These are phyloP conservation scores for Xerocomus potaroensis DNA, from an alignment of 768 basidiomycete genomes.

Conservation along the genomic window DNA sequence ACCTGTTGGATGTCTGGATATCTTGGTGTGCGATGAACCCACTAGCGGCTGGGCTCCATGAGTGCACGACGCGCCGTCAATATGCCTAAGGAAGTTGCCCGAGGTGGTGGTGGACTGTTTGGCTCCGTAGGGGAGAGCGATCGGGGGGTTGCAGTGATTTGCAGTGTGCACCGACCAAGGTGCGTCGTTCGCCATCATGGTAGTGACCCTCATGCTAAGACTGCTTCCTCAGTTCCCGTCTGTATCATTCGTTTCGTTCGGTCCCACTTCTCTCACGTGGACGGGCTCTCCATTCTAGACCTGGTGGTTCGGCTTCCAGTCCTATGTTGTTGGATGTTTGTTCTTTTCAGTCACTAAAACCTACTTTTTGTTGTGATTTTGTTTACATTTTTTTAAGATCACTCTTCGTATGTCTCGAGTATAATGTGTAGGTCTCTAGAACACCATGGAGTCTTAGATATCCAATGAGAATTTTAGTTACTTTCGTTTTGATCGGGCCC, in stretches of 20 bases:
- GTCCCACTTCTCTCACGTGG: constrained; percentile 78
- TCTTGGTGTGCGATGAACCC: constrained; percentile 87
- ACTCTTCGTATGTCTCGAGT: too few species aligned
- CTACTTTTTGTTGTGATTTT: too few species aligned
- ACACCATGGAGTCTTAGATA: too few species aligned
- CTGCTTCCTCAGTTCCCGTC: constrained; percentile 51
- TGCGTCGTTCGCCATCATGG: constrained; percentile 23
- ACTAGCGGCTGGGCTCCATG: constrained; percentile 81
- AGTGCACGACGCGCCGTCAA: constrained; percentile 76
- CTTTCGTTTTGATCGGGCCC: too few species aligned
- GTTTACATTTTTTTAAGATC: neutral
- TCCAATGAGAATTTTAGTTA: too few species aligned
- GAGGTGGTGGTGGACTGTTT: constrained; percentile 31
- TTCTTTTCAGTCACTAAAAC: constrained; percentile 98
- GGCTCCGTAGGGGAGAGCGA: constrained; percentile 28
- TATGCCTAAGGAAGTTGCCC: constrained; percentile 72
- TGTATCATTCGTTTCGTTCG: constrained; percentile 82
- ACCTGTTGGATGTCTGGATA: constrained; percentile 78
- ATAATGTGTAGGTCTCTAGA: too few species aligned
- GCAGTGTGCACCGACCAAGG: constrained; percentile 88
- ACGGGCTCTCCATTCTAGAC: constrained; percentile 72
- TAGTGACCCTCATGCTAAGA: neutral
- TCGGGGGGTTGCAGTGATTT: constrained; percentile 76
- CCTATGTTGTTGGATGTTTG: constrained; percentile 85
- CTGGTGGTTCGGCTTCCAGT: constrained; percentile 76